Conservation (phyloP, 495 filamentous ascomycete genomes). For the Penicillium bovifimosum region DNA sequence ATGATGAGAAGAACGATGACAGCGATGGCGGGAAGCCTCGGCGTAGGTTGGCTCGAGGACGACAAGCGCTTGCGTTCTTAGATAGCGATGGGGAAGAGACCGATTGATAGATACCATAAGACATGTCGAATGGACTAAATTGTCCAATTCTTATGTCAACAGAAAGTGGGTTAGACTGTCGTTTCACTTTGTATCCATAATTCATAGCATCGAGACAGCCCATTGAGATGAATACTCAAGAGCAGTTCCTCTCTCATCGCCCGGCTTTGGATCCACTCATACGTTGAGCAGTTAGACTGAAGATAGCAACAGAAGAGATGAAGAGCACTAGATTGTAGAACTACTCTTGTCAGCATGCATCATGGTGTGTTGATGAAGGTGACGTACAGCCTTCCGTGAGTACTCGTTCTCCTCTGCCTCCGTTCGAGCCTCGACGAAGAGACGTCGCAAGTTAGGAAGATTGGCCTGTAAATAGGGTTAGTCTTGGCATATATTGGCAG, state of each 20-base stretch:
- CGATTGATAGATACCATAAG: slow-evolving; percentile 34
- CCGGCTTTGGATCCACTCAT: slow-evolving; percentile 46
- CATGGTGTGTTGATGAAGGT: background rate
- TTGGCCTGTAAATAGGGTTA: slow-evolving; percentile 53
- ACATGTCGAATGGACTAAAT: background rate
- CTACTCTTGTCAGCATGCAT: slow-evolving; percentile 38
- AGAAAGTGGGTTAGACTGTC: background rate
- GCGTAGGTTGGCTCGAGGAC: slow-evolving; percentile 38
- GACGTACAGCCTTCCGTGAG: slow-evolving; percentile 76
- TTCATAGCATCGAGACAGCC: background rate
- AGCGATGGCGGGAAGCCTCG: slow-evolving; percentile 34
- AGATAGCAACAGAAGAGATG: slow-evolving; percentile 87
- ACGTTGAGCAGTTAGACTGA: slow-evolving; percentile 83
- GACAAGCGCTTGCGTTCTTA: slow-evolving; percentile 50
- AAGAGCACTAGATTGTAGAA: slow-evolving; percentile 98
- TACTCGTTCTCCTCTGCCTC: slow-evolving; percentile 94
- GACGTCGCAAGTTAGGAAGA: slow-evolving; percentile 88
- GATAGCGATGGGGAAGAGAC: slow-evolving; percentile 49
- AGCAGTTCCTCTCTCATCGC: slow-evolving; percentile 22
- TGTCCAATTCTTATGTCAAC: background rate
- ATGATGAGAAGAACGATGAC: slow-evolving; percentile 38
- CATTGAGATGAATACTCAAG: background rate
- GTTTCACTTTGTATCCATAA: slow-evolving; percentile 2
- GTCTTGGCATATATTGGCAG: background rate
- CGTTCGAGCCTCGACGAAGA: slow-evolving; percentile 92